These are phyloP conservation scores for Neurospora tetrasperma DNA, from an alignment of 495 filamentous ascomycete species.

Conservation along the genomic window DNA sequence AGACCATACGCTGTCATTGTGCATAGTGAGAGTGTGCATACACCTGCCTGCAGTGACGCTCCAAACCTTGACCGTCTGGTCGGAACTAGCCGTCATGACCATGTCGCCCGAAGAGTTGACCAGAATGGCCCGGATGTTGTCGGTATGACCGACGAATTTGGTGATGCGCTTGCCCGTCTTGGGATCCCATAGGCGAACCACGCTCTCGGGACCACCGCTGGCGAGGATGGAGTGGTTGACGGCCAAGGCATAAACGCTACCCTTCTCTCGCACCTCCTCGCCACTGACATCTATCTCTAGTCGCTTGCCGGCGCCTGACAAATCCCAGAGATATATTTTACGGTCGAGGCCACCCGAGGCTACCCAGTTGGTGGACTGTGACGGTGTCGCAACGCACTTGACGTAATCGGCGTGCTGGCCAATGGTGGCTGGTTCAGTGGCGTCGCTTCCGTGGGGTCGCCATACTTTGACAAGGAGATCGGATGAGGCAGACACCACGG, in stretches of 20 bases:
- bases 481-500: slow-evolving; percentile 87
- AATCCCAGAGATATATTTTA: slow-evolving; percentile 86
- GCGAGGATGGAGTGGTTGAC: slow-evolving; percentile 67
- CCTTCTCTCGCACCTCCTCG: slow-evolving; percentile 77
- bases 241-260: slow-evolving; percentile 84
- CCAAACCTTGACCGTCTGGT: slow-evolving; percentile 97
- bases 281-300: slow-evolving; percentile 72
- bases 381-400: slow-evolving; percentile 79
- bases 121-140: slow-evolving; percentile 84
- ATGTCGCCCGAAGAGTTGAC: slow-evolving; percentile 81
- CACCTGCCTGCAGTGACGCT: slow-evolving; percentile 87
- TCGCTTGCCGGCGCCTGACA: slow-evolving; percentile 74
- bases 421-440: slow-evolving; percentile 64
- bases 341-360: slow-evolving; percentile 93
- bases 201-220: slow-evolving; percentile 88
- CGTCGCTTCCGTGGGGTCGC: slow-evolving; percentile 69
- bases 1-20: slow-evolving; percentile 96
- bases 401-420: slow-evolving; percentile 94
- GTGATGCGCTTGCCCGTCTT: slow-evolving; percentile 82
- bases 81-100: slow-evolving; percentile 89
- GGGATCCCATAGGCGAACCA: slow-evolving; percentile 88
- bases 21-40: slow-evolving; percentile 97
- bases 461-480: slow-evolving; percentile 92
- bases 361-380: slow-evolving; percentile 66
- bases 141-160: slow-evolving; percentile 96